Conservation (phyloP, 2,329 filamentous ascomycete genomes). For the Botrytis cinerea region DNA sequence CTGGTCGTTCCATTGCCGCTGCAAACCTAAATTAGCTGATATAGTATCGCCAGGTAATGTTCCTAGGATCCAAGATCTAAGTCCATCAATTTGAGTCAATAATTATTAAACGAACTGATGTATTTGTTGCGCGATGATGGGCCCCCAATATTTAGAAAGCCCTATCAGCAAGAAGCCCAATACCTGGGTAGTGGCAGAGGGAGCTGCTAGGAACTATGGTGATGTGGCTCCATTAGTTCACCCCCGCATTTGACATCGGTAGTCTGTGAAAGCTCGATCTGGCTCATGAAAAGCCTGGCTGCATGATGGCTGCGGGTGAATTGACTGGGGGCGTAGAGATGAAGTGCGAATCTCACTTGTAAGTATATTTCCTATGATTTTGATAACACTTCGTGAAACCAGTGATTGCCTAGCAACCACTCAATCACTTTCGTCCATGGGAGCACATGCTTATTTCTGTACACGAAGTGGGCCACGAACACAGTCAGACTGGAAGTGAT, state of each 20-base stretch:
- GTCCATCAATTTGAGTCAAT: background rate
- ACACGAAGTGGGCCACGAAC: background rate
- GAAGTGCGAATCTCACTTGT: background rate
- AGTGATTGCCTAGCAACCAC: background rate
- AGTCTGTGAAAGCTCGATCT: background rate
- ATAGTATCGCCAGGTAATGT: background rate
- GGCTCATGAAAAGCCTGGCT: background rate
- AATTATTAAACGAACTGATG: background rate
- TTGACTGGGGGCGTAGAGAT: background rate
- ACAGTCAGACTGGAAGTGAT: background rate
- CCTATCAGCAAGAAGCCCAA: background rate
- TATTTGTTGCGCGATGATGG: background rate
- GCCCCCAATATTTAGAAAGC: background rate
- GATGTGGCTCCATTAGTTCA: background rate
- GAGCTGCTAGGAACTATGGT: background rate
- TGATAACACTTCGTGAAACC: background rate
- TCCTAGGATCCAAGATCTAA: background rate
- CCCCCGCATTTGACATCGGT: background rate
- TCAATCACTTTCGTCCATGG: background rate
- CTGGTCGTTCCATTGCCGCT: background rate
- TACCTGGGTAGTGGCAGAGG: background rate
- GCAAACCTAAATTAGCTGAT: background rate
- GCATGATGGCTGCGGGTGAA: background rate
- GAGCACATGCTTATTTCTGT: background rate
- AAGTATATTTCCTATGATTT: background rate